These are phyloP conservation scores for Candida sonorensis DNA, from an alignment of 805 yeast genomes.

Conservation along the genomic window DNA sequence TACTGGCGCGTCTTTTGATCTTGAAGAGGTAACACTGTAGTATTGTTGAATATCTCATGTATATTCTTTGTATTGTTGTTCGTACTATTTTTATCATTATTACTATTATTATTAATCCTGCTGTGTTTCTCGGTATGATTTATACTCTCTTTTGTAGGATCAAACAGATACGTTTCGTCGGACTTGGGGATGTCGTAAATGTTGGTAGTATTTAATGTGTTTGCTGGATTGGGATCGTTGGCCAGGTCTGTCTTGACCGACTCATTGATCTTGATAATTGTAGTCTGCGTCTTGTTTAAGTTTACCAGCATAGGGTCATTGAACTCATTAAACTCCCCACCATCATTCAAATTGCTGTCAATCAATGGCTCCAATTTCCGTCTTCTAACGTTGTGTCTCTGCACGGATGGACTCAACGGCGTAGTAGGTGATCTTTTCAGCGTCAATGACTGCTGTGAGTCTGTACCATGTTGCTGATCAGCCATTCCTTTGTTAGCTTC, in stretches of 20 bases:
- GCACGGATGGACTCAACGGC: conserved; percentile 24
- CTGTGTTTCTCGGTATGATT: no score
- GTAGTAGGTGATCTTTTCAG: conserved; percentile 27
- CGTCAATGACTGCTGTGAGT: conserved; percentile 2
- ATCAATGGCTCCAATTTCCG: conserved; percentile 13
- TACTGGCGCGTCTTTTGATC: no score
- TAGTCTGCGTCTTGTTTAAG: conserved; percentile 2
- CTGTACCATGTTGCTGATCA: background rate
- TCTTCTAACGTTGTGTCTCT: conserved; percentile 20
- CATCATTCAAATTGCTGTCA: background rate
- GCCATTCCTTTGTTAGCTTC: background rate
- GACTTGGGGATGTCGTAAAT: conserved; percentile 1
- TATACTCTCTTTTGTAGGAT: no score
- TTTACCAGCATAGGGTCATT: conserved; percentile 2
- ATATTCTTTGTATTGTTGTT: background rate
- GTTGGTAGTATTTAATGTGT: background rate
- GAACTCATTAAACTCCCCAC: no score
- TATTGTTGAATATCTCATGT: conserved; percentile 3
- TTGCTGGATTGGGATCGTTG: background rate
- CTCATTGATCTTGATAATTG: conserved; percentile 1
- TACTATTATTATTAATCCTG: no score
- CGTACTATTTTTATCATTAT: no score
- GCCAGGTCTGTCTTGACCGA: background rate
- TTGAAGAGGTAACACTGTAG: conserved; percentile 1
- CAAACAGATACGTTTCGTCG: conserved; percentile 2